Base-by-base conservation (phyloP, 306 rosid species). In the Quercus rubra region DNA sequence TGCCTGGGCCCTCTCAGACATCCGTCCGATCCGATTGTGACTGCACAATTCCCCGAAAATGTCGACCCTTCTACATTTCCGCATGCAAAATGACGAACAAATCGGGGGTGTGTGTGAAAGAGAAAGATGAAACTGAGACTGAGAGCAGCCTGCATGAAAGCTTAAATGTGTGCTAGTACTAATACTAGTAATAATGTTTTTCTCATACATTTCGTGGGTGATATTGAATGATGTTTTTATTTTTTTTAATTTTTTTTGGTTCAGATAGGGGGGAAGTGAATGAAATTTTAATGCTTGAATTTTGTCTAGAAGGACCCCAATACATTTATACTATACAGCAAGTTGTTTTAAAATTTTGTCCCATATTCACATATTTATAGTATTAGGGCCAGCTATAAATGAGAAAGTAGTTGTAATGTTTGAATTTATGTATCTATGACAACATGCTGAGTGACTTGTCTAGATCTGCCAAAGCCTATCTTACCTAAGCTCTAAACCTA, bases 181-280 rank as follows among this genome's bases (percentile, higher is more conserved):
- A 33, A 35, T 33, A 31, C 19, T 35, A 18, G 72, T 35, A 68
- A 68, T 94, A 85, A 94, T 91, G 97, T 83, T 81, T 83, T 73
- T 80, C 91, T 88, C 94, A 85, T 83, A 87, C 79, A 88, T 89
- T 89, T 87, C 98, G 90, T 91, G 98, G 97, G 90, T 88, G 75
- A 68, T 59, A 89, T 88, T 94, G 46, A 94, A 92, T 92, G 93
- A 79, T 80, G 78, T 56, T 80, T 67, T 33, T 6, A 18, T 18
- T 17, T 17, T 20, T 57, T 19, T 23, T 23, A 1, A 23, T 57
- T 3, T 20, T 58, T 21, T 58, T 3, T 12, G 15, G 54, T 80
- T 84, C 92, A 83, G 89, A 83, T 79, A 86, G 80, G 46, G 57
- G 79, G 62, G 80, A 80, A 86, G 77, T 85, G 84, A 90, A 90